Conservation (phyloP, 352 stramenopile species). For the Pythium brachiatum region DNA sequence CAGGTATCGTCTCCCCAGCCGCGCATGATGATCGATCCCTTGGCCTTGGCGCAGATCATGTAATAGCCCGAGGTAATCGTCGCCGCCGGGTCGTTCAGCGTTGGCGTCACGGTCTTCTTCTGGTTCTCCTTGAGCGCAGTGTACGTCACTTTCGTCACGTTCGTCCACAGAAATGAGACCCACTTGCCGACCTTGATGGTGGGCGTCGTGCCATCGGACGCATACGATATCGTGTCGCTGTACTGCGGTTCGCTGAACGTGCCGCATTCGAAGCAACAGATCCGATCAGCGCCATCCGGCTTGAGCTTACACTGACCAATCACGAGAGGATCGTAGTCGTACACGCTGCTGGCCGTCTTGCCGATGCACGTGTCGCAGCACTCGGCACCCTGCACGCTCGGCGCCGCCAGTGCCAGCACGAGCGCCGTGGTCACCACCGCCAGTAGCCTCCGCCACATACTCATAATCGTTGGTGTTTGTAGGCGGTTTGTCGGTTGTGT, state of each 20-base stretch:
- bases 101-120: slow-evolving; percentile 63
- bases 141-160: slow-evolving; percentile 61
- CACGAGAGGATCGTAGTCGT: slow-evolving; percentile 26
- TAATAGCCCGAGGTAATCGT: slow-evolving; percentile 37
- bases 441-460: slow-evolving; percentile 6
- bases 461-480: too few species aligned
- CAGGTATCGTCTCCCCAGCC: slow-evolving; percentile 58
- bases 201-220: slow-evolving; percentile 22
- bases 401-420: neutral
- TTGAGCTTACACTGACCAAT: slow-evolving; percentile 18
- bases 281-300: slow-evolving; percentile 1
- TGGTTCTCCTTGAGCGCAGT: slow-evolving; percentile 52
- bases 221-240: slow-evolving; percentile 18
- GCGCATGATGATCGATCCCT: slow-evolving; percentile 57
- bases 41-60: slow-evolving; percentile 53
- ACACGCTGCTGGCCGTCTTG: slow-evolving; percentile 15
- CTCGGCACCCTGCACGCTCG: slow-evolving; percentile 6
- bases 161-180: slow-evolving; percentile 50
- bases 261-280: slow-evolving; percentile 30
- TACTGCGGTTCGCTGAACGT: slow-evolving; percentile 22
- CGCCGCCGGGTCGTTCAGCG: slow-evolving; percentile 33
- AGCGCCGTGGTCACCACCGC: neutral
- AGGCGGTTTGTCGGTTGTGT: neutral
- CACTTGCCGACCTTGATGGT: slow-evolving; percentile 31
- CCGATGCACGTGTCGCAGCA: slow-evolving; percentile 29